Percentiles rank a stretch among this genome's conserved stretches.
Conservation (phyloP, 306 rosid genomes). For the Elaeagnus macrophylla region DNA sequence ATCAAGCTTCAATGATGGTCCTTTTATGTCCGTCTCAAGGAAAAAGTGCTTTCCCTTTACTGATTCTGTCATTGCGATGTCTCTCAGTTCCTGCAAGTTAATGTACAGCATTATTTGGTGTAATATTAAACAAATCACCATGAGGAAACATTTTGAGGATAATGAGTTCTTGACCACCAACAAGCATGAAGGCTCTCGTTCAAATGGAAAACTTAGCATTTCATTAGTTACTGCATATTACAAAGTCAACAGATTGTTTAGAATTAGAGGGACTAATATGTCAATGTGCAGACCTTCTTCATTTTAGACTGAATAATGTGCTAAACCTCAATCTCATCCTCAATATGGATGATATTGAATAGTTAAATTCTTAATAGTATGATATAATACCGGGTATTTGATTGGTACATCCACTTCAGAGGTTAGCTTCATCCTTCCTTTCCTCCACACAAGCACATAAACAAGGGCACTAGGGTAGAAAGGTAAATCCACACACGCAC, state of each 20-base stretch:
- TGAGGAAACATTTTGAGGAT: not conserved
- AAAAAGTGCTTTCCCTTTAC: slow-evolving; percentile 79
- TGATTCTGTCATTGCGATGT: slow-evolving; percentile 60
- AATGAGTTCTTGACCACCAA: not conserved
- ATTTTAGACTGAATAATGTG: too few relatives aligned
- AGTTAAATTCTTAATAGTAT: not conserved
- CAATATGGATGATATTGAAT: not conserved
- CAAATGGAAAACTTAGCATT: too few relatives aligned
- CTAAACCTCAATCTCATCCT: not conserved
- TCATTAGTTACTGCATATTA: too few relatives aligned
- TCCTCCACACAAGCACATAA: too few relatives aligned
- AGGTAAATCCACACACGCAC: not conserved
- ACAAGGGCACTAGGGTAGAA: not conserved
- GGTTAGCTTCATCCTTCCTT: too few relatives aligned
- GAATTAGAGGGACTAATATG: too few relatives aligned
- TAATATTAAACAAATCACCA: not conserved
- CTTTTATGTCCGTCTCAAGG: slow-evolving; percentile 72
- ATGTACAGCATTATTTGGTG: not conserved
- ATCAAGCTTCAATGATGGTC: slow-evolving; percentile 80
- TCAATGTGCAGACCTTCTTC: too few relatives aligned
- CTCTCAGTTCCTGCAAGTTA: slow-evolving; percentile 66
- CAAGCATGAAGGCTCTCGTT: too few relatives aligned
- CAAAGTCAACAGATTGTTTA: too few relatives aligned
- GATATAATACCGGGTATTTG: too few relatives aligned
- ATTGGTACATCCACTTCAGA: too few relatives aligned